Evolutionary conservation across 495 filamentous ascomycete genomes (phyloP).

Genomic region (Trichoderma orchidacearum): DNA sequence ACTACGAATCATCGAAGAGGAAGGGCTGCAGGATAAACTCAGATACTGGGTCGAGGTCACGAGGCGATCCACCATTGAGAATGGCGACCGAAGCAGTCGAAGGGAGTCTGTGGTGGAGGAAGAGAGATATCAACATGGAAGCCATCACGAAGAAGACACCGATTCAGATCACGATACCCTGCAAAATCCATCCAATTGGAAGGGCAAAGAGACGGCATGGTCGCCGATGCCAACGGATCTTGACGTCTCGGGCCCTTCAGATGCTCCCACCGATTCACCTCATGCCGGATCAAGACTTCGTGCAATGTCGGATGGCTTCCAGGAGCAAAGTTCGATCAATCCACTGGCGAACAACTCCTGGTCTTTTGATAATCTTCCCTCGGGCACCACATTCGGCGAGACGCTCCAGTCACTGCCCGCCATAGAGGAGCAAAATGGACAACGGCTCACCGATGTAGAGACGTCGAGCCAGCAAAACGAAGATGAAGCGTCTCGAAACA

Average conservation of each 20-base stretch:
- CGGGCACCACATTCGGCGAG: background rate
- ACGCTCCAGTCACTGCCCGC: background rate
- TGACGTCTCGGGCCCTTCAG: background rate
- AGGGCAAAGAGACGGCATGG: background rate
- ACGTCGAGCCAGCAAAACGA: background rate
- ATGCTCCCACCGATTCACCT: background rate
- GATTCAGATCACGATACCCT: background rate
- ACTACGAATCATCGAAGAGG: constrained; percentile 45
- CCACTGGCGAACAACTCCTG: constrained; percentile 36
- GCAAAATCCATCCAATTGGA: background rate
- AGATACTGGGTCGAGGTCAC: constrained; percentile 32
- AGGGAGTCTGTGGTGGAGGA: background rate
- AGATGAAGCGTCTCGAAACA: background rate
- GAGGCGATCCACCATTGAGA: background rate
- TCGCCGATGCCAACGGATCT: background rate
- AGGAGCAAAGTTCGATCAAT: constrained; percentile 16
- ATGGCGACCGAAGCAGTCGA: background rate
- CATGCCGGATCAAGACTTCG: constrained; percentile 9
- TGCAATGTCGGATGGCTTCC: constrained; percentile 34
- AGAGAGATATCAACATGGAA: background rate
- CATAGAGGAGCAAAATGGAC: background rate
- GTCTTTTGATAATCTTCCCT: constrained; percentile 23
- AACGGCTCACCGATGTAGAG: background rate
- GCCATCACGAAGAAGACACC: background rate
- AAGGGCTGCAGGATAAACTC: constrained; percentile 42